A percentile compares a stretch with the other conserved stretches of the same genome.
Evolutionary conservation across 192 early-diverging fungal species (phyloP).

Genomic region (Pilaira anomala): DNA sequence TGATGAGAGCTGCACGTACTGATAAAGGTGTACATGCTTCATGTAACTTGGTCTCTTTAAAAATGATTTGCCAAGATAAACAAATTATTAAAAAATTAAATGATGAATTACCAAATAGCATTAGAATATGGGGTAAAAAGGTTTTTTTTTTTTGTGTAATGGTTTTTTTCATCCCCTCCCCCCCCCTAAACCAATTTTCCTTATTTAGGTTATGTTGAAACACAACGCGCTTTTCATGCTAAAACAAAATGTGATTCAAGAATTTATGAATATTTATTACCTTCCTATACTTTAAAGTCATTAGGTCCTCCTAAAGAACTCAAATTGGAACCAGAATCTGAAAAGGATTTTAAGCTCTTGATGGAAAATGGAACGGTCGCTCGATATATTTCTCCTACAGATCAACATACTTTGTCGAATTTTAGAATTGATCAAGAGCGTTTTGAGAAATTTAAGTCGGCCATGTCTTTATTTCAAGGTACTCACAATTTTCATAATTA

Average conservation of each 20-base stretch:
- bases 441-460: slow-evolving; percentile 63
- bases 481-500: slow-evolving; percentile 96
- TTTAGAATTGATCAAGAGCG: slow-evolving; percentile 62
- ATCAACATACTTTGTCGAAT: slow-evolving; percentile 53
- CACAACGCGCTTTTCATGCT: slow-evolving; percentile 78
- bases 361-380: neutral
- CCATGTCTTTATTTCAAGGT: slow-evolving; percentile 74
- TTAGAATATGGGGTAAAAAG: slow-evolving; percentile 78
- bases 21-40: slow-evolving; percentile 99
- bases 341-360: slow-evolving; percentile 4
- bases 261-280: slow-evolving; percentile 94
- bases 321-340: neutral
- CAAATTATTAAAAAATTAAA: slow-evolving; percentile 83
- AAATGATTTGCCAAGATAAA: slow-evolving; percentile 81
- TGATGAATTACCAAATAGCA: slow-evolving; percentile 74
- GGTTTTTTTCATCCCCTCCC: no score
- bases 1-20: slow-evolving; percentile 91
- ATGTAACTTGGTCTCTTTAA: slow-evolving; percentile 91
- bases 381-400: slow-evolving; percentile 43
- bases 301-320: neutral
- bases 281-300: slow-evolving; percentile 79
- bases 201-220: slow-evolving; percentile 59
- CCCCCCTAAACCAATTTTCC: neutral
- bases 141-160: neutral
- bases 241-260: slow-evolving; percentile 92